phyloP scores from a whole-genome alignment of 768 basidiomycete species.

The Nidularia pulvinata region DNA sequence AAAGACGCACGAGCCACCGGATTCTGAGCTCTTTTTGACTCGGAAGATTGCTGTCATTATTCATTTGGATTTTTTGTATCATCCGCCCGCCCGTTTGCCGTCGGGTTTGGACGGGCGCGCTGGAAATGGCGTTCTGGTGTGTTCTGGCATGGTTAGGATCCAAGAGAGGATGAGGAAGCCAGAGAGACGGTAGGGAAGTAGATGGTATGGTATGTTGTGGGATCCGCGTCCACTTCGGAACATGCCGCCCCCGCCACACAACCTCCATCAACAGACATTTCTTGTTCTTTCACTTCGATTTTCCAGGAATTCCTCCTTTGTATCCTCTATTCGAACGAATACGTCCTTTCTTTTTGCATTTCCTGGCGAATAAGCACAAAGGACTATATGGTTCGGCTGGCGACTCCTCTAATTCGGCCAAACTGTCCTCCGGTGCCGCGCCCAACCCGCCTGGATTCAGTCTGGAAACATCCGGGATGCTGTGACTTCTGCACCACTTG shows the following conservation, averaged over 20 bases:
- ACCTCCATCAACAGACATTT: too few species aligned
- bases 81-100: conserved; percentile 8
- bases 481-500: too few species aligned
- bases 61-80: conserved; percentile 20
- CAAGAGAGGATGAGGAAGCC: background rate
- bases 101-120: conserved; percentile 11
- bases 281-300: too few species aligned
- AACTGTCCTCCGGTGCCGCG: too few species aligned
- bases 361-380: too few species aligned
- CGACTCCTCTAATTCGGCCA: too few species aligned
- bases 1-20: conserved; percentile 47
- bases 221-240: conserved; percentile 1
- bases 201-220: background rate
- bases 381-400: too few species aligned
- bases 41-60: conserved; percentile 44
- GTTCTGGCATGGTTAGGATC: background rate
- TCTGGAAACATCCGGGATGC: too few species aligned
- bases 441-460: too few species aligned
- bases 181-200: conserved; percentile 1
- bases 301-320: too few species aligned
- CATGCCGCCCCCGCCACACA: background rate
- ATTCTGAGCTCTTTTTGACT: conserved; percentile 47
- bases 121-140: conserved; percentile 2
- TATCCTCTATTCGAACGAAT: too few species aligned
- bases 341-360: too few species aligned